A percentile compares a stretch with the other conserved stretches of the same genome.
These are phyloP conservation scores for Colletotrichum agaves DNA, from an alignment of 2,329 filamentous ascomycete genomes.

Conservation along the genomic window DNA sequence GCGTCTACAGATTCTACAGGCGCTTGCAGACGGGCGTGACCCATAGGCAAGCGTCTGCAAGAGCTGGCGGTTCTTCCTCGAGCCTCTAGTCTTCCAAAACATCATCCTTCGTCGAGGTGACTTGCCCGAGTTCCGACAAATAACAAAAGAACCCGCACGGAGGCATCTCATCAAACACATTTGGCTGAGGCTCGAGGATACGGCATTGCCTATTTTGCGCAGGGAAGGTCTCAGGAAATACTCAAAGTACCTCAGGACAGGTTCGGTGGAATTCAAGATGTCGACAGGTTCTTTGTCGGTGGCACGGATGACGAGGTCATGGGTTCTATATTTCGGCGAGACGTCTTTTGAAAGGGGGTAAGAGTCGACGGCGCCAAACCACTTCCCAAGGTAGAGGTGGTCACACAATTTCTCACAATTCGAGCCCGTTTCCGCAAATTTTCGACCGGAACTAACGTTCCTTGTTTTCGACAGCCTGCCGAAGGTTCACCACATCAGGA, in stretches of 20 bases:
- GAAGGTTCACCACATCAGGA: not conserved
- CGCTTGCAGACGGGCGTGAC: not conserved
- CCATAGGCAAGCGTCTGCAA: conserved; percentile 8
- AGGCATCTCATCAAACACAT: not conserved
- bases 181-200: not conserved
- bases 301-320: not conserved
- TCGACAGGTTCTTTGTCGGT: not conserved
- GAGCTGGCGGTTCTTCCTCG: not conserved
- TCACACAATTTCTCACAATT: not conserved
- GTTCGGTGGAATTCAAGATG: not conserved
- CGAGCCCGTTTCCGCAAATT: not conserved
- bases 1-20: not conserved
- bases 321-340: not conserved
- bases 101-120: not conserved
- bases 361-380: not conserved
- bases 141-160: not conserved
- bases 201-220: not conserved
- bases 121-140: not conserved
- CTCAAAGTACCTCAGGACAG: not conserved
- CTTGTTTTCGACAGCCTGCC: not conserved
- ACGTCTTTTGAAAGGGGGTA: not conserved
- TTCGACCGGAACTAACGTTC: not conserved
- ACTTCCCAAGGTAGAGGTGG: not conserved
- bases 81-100: not conserved
- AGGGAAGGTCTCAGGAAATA: not conserved